phyloP scores from a whole-genome alignment of 2,329 filamentous ascomycete genomes.

The Colletotrichum tamarilloi region DNA sequence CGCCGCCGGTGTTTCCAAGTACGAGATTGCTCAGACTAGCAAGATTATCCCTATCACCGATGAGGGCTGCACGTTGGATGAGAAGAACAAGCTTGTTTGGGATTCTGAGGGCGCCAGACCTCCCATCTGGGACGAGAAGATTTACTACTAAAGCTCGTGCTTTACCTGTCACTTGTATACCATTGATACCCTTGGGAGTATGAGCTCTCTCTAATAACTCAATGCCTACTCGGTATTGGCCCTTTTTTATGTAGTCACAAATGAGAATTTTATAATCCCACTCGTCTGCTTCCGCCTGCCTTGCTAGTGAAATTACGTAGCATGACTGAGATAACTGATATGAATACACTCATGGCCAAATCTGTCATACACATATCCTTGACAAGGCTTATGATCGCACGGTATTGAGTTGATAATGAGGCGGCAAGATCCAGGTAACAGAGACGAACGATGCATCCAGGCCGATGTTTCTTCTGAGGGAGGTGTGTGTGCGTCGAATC shows the following conservation, averaged over 20 bases:
- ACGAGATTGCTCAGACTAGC: slow-evolving; percentile 80
- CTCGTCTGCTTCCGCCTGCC: neutral
- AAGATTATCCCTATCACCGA: slow-evolving; percentile 84
- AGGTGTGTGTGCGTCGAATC: neutral
- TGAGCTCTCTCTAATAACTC: slow-evolving; percentile 21
- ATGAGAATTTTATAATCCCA: neutral
- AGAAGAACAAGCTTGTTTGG: slow-evolving; percentile 65
- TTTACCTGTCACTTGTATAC: slow-evolving; percentile 13
- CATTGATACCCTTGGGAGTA: slow-evolving; percentile 34
- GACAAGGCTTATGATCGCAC: too few species aligned
- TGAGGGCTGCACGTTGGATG: slow-evolving; percentile 76
- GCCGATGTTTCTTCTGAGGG: neutral
- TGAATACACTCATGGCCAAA: too few species aligned
- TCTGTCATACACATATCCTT: too few species aligned
- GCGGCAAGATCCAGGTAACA: neutral
- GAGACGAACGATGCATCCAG: too few species aligned
- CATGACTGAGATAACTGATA: too few species aligned
- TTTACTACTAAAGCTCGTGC: slow-evolving; percentile 50
- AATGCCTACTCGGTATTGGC: neutral
- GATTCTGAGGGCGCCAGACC: slow-evolving; percentile 54
- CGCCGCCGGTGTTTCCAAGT: slow-evolving; percentile 76
- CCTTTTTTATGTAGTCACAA: slow-evolving; percentile 16
- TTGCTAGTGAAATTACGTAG: neutral
- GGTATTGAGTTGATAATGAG: neutral
- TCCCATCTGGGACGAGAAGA: slow-evolving; percentile 57